Evolutionary conservation across 305 asterid genomes (phyloP).

Genomic region (Fraxinus albicans): DNA sequence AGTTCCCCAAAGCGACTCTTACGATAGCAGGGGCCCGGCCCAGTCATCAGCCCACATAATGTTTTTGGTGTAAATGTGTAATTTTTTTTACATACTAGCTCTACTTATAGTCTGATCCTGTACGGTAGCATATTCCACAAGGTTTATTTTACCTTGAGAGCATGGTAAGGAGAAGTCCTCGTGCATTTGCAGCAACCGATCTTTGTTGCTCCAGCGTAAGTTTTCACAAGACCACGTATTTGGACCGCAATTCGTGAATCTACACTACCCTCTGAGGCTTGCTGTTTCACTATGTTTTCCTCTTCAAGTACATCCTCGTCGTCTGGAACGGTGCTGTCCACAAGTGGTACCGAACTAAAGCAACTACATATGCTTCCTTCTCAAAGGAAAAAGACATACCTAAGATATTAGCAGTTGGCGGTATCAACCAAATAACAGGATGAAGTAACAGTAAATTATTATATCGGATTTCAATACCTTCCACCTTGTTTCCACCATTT

Average conservation of each 20-base stretch:
- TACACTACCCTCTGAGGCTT: conserved; percentile 45
- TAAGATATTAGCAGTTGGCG: conserved; percentile 18
- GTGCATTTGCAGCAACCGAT: conserved; percentile 75
- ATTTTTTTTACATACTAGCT: too few relatives aligned
- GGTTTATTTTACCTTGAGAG: conserved; percentile 60
- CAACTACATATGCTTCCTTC: conserved; percentile 77
- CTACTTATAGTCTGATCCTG: too few relatives aligned
- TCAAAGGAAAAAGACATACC: conserved; percentile 28
- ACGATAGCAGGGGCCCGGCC: not conserved
- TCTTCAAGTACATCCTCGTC: conserved; percentile 91
- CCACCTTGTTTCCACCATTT: conserved; percentile 69
- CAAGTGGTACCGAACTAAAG: conserved; percentile 44
- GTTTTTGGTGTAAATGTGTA: too few relatives aligned
- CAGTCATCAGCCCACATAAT: too few relatives aligned
- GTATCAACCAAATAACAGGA: not conserved
- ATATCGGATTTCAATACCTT: conserved; percentile 46
- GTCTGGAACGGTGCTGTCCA: conserved; percentile 55
- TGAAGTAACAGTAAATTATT: conserved; percentile 16
- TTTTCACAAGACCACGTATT: conserved; percentile 79
- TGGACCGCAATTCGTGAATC: conserved; percentile 70
- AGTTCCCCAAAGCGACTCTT: conserved; percentile 3
- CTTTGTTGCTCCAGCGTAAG: conserved; percentile 63
- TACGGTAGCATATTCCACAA: conserved; percentile 1
- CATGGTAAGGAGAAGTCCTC: conserved; percentile 75
- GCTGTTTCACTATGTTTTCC: conserved; percentile 70